A percentile compares a stretch with the other conserved stretches of the same genome.
Evolutionary conservation across 2,329 filamentous ascomycete genomes (phyloP).

Genomic region (Botrytis hyacinthi): DNA sequence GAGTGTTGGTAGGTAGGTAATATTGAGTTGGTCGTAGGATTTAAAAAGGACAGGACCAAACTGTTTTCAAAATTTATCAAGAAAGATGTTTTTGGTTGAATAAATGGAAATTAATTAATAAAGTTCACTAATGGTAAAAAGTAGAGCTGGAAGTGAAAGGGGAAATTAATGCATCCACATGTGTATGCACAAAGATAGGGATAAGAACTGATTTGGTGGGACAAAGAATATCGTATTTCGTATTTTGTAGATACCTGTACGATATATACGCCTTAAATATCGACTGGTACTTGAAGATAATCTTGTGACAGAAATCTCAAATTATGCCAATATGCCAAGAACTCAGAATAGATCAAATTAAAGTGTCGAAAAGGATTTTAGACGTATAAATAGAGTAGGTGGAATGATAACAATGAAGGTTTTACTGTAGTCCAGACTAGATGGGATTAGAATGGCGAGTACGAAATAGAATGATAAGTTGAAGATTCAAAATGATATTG

Average conservation of each 20-base stretch:
- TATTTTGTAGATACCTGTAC: not conserved
- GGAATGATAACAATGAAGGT: not conserved
- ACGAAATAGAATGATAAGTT: not conserved
- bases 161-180: constrained; percentile 4
- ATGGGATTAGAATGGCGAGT: not conserved
- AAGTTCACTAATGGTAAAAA: not conserved
- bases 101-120: not conserved
- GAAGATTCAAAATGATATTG: not conserved
- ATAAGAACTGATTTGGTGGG: not conserved
- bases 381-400: not conserved
- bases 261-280: too few species aligned
- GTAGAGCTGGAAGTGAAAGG: not conserved
- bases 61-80: not conserved
- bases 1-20: not conserved
- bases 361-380: not conserved
- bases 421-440: not conserved
- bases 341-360: too few species aligned
- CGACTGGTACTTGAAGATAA: not conserved
- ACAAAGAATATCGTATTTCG: not conserved
- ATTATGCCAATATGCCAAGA: not conserved
- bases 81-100: not conserved
- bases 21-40: not conserved
- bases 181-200: not conserved
- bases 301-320: not conserved
- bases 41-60: not conserved